Conservation (phyloP, 1,284 basidiomycete genomes). For the Gymnopus androsaceus region DNA sequence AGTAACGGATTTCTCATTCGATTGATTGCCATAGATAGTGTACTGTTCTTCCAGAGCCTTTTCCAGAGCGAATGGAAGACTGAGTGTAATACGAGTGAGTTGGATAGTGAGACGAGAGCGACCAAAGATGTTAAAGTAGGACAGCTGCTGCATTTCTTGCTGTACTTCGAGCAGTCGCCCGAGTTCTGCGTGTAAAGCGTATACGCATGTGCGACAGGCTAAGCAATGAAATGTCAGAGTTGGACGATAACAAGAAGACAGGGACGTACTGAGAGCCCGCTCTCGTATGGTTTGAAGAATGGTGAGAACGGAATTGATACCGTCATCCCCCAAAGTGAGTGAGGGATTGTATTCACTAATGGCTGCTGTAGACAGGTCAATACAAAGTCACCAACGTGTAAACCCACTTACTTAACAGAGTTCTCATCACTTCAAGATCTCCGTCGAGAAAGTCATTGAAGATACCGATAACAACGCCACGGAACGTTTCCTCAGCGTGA, state of each 20-base stretch:
- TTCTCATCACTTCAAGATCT: slow-evolving; percentile 79
- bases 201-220: slow-evolving; percentile 81
- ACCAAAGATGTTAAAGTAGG: slow-evolving; percentile 79
- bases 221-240: slow-evolving; percentile 10
- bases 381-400: not conserved
- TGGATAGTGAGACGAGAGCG: slow-evolving; percentile 77
- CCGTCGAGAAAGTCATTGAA: slow-evolving; percentile 84
- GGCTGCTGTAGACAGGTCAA: slow-evolving; percentile 46
- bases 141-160: slow-evolving; percentile 70
- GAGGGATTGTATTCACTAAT: slow-evolving; percentile 75
- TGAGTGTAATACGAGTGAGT: slow-evolving; percentile 78
- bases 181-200: slow-evolving; percentile 73
- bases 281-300: slow-evolving; percentile 66
- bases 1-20: slow-evolving; percentile 25
- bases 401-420: slow-evolving; percentile 64
- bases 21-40: slow-evolving; percentile 20
- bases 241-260: slow-evolving; percentile 6
- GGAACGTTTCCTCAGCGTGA: slow-evolving; percentile 75
- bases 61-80: slow-evolving; percentile 77
- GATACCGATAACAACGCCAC: slow-evolving; percentile 70
- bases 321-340: slow-evolving; percentile 69
- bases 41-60: slow-evolving; percentile 53
- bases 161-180: slow-evolving; percentile 78
- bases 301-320: slow-evolving; percentile 64
- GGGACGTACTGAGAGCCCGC: slow-evolving; percentile 61